A percentile compares a stretch with the other conserved stretches of the same genome.
Evolutionary conservation across 83 land plant genomes (phyloP).

Genomic region (Larix sibirica): DNA sequence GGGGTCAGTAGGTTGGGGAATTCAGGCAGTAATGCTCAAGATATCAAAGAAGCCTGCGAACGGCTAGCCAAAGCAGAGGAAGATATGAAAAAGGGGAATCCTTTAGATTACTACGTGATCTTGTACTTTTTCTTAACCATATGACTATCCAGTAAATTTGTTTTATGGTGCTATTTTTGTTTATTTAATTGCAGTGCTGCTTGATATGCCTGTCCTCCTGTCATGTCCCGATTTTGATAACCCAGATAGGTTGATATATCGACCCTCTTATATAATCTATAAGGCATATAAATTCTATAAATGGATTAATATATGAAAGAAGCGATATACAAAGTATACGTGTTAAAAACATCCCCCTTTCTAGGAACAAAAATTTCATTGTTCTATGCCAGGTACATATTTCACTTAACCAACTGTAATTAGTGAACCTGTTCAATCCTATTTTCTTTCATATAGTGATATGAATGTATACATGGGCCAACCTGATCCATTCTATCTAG

Average conservation of each 20-base stretch:
- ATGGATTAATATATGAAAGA: too few relatives aligned
- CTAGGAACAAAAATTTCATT: too few relatives aligned
- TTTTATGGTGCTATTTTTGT: background rate
- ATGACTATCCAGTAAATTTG: background rate
- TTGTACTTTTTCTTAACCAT: slow-evolving; percentile 46
- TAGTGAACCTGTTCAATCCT: too few relatives aligned
- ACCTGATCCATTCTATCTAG: too few relatives aligned
- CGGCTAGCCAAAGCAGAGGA: slow-evolving; percentile 69
- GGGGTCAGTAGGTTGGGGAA: slow-evolving; percentile 24
- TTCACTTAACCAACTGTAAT: too few relatives aligned
- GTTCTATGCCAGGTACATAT: too few relatives aligned
- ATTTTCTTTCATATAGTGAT: too few relatives aligned
- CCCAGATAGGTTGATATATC: background rate
- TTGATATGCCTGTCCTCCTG: background rate
- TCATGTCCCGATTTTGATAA: background rate
- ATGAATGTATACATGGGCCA: too few relatives aligned
- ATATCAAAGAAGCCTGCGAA: slow-evolving; percentile 58
- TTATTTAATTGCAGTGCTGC: background rate
- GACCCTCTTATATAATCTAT: background rate
- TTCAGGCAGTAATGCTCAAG: slow-evolving; percentile 26
- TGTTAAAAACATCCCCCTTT: too few relatives aligned
- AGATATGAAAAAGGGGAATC: slow-evolving; percentile 67
- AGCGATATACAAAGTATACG: too few relatives aligned
- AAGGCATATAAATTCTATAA: too few relatives aligned
- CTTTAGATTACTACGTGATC: slow-evolving; percentile 72